Conservation (phyloP, 495 filamentous ascomycete species). For the Penicillium coprophilum region DNA sequence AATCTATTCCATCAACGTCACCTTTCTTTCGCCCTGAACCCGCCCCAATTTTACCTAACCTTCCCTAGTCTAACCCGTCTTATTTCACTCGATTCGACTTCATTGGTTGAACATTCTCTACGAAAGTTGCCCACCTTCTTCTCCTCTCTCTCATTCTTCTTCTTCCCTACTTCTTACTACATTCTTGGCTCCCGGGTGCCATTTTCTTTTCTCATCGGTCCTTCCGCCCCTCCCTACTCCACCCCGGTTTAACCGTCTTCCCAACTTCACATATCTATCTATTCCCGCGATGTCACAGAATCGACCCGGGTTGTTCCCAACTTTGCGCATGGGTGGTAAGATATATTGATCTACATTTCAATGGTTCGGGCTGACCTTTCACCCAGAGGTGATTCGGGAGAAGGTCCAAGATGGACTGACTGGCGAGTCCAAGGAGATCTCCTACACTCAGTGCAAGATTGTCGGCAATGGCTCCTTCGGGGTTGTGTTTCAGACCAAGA, state of each 20-base stretch:
- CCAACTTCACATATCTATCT: slow-evolving; percentile 28
- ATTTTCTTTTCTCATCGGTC: slow-evolving; percentile 31
- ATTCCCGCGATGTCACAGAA: slow-evolving; percentile 65
- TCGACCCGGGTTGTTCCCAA: slow-evolving; percentile 71
- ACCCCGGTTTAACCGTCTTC: slow-evolving; percentile 26
- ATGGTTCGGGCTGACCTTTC: slow-evolving; percentile 17
- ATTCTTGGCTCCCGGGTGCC: slow-evolving; percentile 27
- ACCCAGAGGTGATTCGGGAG: slow-evolving; percentile 90
- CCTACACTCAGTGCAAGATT: slow-evolving; percentile 99
- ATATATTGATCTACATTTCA: slow-evolving; percentile 11
- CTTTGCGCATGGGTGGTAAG: slow-evolving; percentile 83
- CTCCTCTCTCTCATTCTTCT: slow-evolving; percentile 10
- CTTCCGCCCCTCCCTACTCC: slow-evolving; percentile 28
- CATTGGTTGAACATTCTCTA: slow-evolving; percentile 14
- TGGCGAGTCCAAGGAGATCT: slow-evolving; percentile 91
- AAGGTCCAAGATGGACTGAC: slow-evolving; percentile 98
- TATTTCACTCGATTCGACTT: slow-evolving; percentile 11
- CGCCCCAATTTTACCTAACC: slow-evolving; percentile 16
- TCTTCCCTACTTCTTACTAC: slow-evolving; percentile 10
- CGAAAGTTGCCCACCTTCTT: slow-evolving; percentile 11
- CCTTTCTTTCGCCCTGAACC: slow-evolving; percentile 6
- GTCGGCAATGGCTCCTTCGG: slow-evolving; percentile 99
- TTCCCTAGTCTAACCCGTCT: slow-evolving; percentile 15
- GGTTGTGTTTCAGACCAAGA: slow-evolving; percentile 98
- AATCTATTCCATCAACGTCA: slow-evolving; percentile 7